These are phyloP conservation scores for Leptoxyphium fumago DNA, from an alignment of 2,329 filamentous ascomycete species.

Conservation along the genomic window DNA sequence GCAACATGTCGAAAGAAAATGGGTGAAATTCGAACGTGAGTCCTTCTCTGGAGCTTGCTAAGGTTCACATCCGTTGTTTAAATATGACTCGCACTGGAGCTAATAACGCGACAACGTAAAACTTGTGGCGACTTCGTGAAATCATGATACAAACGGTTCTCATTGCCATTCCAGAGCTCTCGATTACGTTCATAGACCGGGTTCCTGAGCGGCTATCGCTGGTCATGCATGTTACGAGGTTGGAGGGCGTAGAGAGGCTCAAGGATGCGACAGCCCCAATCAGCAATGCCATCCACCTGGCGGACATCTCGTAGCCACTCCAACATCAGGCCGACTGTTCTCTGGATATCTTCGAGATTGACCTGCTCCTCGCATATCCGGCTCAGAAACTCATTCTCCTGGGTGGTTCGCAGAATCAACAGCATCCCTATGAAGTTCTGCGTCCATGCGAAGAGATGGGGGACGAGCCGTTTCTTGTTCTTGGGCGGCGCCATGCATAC, in stretches of 20 bases:
- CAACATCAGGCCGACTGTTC: slow-evolving; percentile 39
- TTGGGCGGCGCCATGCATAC: slow-evolving; percentile 42
- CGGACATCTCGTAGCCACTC: slow-evolving; percentile 47
- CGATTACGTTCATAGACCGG: too few relatives aligned
- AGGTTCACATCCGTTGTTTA: too few relatives aligned
- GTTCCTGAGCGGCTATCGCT: background rate
- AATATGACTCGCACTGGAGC: too few relatives aligned
- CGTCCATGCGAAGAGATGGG: slow-evolving; percentile 46
- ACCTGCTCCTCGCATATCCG: slow-evolving; percentile 38
- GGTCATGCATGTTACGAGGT: background rate
- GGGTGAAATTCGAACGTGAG: too few relatives aligned
- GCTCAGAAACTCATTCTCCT: slow-evolving; percentile 35
- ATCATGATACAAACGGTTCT: too few relatives aligned
- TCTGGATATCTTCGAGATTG: slow-evolving; percentile 30
- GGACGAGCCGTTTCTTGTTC: slow-evolving; percentile 43
- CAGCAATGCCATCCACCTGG: slow-evolving; percentile 38
- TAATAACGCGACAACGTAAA: too few relatives aligned
- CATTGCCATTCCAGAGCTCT: too few relatives aligned
- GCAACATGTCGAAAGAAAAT: too few relatives aligned
- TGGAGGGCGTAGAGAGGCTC: slow-evolving; percentile 28
- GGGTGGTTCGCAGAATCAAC: slow-evolving; percentile 40
- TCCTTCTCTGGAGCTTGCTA: too few relatives aligned
- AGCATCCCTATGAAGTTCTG: slow-evolving; percentile 47
- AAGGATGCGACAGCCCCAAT: slow-evolving; percentile 41
- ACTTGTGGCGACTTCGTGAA: too few relatives aligned